A percentile compares a stretch with the other conserved stretches of the same genome.
These are phyloP conservation scores for Penicillium sumatraense DNA, from an alignment of 2,329 filamentous ascomycete species.

Conservation along the genomic window DNA sequence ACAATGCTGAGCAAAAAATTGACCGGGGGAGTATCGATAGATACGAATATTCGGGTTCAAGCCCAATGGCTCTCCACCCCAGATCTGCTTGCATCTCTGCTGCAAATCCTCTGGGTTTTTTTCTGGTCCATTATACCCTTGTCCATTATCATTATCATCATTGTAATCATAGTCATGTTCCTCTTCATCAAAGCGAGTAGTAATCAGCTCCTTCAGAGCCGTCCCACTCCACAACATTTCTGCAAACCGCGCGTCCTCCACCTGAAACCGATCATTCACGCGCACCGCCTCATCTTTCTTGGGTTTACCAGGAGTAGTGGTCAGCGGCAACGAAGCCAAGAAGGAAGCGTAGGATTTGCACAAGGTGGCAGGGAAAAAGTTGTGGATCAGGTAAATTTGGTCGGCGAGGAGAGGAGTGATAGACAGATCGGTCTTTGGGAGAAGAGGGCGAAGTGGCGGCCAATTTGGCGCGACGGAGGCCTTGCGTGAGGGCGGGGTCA, in stretches of 20 bases:
- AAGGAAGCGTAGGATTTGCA: slow-evolving; percentile 79
- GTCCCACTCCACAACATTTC: slow-evolving; percentile 77
- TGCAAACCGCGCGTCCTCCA: slow-evolving; percentile 77
- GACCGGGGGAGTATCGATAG: slow-evolving; percentile 82
- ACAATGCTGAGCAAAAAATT: slow-evolving; percentile 95
- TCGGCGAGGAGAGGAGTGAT: slow-evolving; percentile 62
- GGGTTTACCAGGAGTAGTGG: slow-evolving; percentile 77
- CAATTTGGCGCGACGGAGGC: slow-evolving; percentile 58
- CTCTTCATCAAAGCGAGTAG: slow-evolving; percentile 38
- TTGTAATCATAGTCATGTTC: slow-evolving; percentile 31
- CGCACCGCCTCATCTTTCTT: slow-evolving; percentile 80
- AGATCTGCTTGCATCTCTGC: slow-evolving; percentile 47
- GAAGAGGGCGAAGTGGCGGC: slow-evolving; percentile 71
- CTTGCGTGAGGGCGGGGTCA: slow-evolving; percentile 12
- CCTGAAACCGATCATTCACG: slow-evolving; percentile 87
- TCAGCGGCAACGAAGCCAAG: slow-evolving; percentile 70
- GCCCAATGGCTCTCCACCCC: slow-evolving; percentile 83
- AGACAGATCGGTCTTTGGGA: slow-evolving; percentile 68
- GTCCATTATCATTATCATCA: slow-evolving; percentile 28
- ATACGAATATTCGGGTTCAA: slow-evolving; percentile 87
- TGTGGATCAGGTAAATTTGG: slow-evolving; percentile 74
- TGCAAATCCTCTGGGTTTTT: not conserved
- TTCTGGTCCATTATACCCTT: slow-evolving; percentile 4
- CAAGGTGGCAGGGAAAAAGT: slow-evolving; percentile 74
- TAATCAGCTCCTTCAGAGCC: slow-evolving; percentile 67